Conservation (phyloP, 306 rosid genomes). For the Acacia acuminata region DNA sequence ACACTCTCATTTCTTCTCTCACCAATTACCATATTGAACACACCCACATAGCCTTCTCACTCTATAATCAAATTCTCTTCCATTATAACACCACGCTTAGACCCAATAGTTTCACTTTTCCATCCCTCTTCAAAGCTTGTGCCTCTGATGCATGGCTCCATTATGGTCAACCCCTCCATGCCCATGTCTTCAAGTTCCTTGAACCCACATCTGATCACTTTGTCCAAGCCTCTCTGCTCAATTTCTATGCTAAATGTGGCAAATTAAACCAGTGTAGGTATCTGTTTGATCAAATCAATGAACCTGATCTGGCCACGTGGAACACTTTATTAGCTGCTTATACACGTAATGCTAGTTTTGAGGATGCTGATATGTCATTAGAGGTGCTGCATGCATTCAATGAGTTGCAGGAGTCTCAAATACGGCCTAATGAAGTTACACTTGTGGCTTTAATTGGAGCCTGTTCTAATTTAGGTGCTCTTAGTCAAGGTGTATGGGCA, state of each 20-base stretch:
- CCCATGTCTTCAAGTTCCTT: constrained; percentile 53
- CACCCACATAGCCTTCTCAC: constrained; percentile 37
- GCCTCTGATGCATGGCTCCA: constrained; percentile 30
- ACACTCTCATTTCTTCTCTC: constrained; percentile 50
- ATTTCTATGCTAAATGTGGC: constrained; percentile 48
- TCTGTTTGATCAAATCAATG: constrained; percentile 39
- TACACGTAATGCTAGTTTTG: constrained; percentile 29
- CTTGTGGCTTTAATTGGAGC: constrained; percentile 43
- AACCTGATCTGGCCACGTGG: constrained; percentile 51
- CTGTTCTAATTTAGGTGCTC: constrained; percentile 48
- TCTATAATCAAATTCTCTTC: constrained; percentile 35
- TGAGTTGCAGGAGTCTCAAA: constrained; percentile 37
- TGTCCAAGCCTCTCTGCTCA: constrained; percentile 45
- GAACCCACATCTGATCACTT: constrained; percentile 44
- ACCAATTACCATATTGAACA: not conserved
- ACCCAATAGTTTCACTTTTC: constrained; percentile 54
- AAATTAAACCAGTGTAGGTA: constrained; percentile 33
- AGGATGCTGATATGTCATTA: constrained; percentile 31
- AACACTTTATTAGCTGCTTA: constrained; percentile 43
- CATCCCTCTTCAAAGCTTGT: constrained; percentile 51
- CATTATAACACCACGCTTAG: constrained; percentile 7
- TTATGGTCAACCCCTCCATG: constrained; percentile 42
- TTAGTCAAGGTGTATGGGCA: constrained; percentile 50
- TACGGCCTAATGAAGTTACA: constrained; percentile 48
- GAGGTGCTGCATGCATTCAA: constrained; percentile 38